A percentile compares a stretch with the other conserved stretches of the same genome.
phyloP scores from a whole-genome alignment of 305 asterid genomes.

The Ruellia speciosa region DNA sequence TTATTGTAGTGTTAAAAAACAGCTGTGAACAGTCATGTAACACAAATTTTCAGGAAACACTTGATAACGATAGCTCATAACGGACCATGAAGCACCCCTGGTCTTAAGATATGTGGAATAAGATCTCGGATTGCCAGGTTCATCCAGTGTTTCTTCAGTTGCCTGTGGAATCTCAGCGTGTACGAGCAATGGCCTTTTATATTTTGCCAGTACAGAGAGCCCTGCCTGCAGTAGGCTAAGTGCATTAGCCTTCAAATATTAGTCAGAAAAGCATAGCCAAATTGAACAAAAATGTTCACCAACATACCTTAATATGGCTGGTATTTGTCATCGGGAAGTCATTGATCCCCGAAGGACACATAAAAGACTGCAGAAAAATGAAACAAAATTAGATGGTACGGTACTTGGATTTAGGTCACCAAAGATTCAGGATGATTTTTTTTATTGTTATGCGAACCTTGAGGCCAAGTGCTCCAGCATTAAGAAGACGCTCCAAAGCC shows the following conservation, averaged over 20 bases:
- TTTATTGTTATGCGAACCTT: constrained; percentile 39
- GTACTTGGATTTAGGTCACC: too few relatives aligned
- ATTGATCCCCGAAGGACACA: constrained; percentile 93
- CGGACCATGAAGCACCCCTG: constrained; percentile 79
- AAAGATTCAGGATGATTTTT: too few relatives aligned
- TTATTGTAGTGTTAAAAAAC: background rate
- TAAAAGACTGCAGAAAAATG: constrained; percentile 63
- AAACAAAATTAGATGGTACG: background rate
- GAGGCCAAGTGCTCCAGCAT: constrained; percentile 92
- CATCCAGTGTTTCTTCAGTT: constrained; percentile 28
- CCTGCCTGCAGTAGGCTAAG: constrained; percentile 48
- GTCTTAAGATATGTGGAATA: constrained; percentile 79
- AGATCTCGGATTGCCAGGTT: constrained; percentile 44
- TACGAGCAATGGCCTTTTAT: constrained; percentile 76
- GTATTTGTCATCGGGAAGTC: constrained; percentile 93
- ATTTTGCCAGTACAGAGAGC: constrained; percentile 68
- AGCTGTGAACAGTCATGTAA: background rate
- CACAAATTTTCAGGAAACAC: background rate
- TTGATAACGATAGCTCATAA: background rate
- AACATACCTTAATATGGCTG: constrained; percentile 77
- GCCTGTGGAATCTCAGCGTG: constrained; percentile 74
- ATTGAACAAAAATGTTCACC: background rate
- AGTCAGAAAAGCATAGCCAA: background rate
- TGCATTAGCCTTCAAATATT: constrained; percentile 8
- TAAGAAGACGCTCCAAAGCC: constrained; percentile 66